Evolutionary conservation across 2,329 filamentous ascomycete genomes (phyloP).

Genomic region (Paecilomyces niveus): DNA sequence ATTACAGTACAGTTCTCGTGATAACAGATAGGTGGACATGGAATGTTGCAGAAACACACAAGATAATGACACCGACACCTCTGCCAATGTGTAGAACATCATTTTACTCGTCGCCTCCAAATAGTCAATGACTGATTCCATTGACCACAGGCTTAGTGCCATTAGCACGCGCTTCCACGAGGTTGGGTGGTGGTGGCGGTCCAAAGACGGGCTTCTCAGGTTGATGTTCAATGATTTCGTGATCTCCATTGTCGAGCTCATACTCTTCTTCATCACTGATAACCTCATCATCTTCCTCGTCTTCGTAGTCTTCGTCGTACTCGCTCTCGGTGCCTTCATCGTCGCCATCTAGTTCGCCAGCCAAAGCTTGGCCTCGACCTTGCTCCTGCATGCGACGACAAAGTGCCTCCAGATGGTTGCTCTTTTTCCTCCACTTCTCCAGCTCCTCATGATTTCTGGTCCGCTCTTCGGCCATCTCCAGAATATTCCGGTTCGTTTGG

Average conservation of each 20-base stretch:
- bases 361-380: constrained; percentile 67
- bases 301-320: constrained; percentile 51
- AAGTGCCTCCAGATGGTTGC: constrained; percentile 85
- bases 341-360: constrained; percentile 50
- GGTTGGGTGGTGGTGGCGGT: constrained; percentile 45
- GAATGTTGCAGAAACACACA: not conserved
- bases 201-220: constrained; percentile 39
- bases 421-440: constrained; percentile 75
- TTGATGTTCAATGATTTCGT: constrained; percentile 44
- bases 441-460: constrained; percentile 67
- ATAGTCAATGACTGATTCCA: constrained; percentile 15
- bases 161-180: constrained; percentile 40
- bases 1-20: not conserved
- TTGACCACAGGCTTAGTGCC: constrained; percentile 38
- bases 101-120: not conserved
- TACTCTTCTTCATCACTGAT: constrained; percentile 54
- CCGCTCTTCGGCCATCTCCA: constrained; percentile 94
- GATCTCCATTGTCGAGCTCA: constrained; percentile 59
- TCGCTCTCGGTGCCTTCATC: constrained; percentile 44
- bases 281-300: constrained; percentile 55
- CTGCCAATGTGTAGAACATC: not conserved
- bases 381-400: constrained; percentile 96
- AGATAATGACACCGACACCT: not conserved
- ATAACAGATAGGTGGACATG: not conserved
- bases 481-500: constrained; percentile 85